phyloP scores from a whole-genome alignment of 2,329 filamentous ascomycete genomes.

The Aspergillus fumigatus region DNA sequence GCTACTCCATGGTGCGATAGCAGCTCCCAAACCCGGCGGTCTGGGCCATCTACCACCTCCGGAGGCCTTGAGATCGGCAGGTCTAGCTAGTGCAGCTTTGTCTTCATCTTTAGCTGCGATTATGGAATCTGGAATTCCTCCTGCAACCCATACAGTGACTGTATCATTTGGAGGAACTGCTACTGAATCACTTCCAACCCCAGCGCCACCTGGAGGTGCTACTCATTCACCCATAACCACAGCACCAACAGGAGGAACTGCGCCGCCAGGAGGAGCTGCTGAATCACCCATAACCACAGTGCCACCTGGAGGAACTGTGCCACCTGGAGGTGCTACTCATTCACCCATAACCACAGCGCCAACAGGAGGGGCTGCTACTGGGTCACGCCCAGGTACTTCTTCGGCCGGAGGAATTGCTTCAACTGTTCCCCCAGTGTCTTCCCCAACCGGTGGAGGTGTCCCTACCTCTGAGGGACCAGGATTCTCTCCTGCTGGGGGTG shows the following conservation, averaged over 20 bases:
- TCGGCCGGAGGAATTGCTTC: not conserved
- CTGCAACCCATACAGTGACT: not conserved
- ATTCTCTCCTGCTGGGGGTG: not conserved
- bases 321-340: not conserved
- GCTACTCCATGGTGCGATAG: constrained; percentile 11
- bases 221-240: no score
- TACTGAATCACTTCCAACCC: not conserved
- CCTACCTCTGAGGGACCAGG: not conserved
- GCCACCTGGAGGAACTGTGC: not conserved
- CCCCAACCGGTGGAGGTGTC: not conserved
- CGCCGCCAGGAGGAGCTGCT: not conserved
- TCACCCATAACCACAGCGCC: no score
- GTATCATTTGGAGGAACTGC: not conserved
- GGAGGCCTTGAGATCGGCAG: not conserved
- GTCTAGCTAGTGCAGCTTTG: not conserved
- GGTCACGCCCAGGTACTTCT: not conserved
- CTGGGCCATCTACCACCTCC: not conserved
- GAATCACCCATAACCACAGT: not conserved
- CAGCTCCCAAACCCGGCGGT: not conserved
- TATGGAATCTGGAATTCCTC: not conserved
- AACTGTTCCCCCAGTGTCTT: not conserved
- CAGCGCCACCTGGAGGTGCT: not conserved
- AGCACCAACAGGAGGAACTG: not conserved
- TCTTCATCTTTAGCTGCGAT: not conserved
- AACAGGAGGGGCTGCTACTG: not conserved